Percentiles rank a stretch among this genome's conserved stretches.
Conservation (phyloP, 768 basidiomycete species). For the Boletus sp. region DNA sequence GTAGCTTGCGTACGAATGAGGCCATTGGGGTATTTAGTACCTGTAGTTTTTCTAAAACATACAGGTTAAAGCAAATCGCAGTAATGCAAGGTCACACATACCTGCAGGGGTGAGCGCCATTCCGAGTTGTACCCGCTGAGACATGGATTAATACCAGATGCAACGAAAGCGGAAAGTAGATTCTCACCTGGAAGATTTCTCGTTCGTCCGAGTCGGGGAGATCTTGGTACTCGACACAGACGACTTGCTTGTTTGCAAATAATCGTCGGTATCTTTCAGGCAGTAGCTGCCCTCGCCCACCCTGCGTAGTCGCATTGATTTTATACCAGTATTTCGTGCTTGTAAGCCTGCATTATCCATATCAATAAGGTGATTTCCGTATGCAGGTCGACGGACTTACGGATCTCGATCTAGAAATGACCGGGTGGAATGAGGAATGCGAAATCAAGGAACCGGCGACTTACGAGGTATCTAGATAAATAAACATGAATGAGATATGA, state of each 20-base stretch:
- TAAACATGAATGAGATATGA: constrained; percentile 5
- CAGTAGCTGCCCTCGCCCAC: constrained; percentile 36
- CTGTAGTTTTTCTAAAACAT: constrained; percentile 58
- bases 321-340: constrained; percentile 57
- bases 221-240: constrained; percentile 76
- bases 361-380: neutral
- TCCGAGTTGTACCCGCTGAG: constrained; percentile 72
- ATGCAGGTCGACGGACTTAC: constrained; percentile 34
- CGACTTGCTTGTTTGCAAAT: constrained; percentile 74
- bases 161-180: neutral
- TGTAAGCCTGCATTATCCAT: constrained; percentile 4
- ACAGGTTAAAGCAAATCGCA: neutral
- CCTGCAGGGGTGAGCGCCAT: constrained; percentile 75
- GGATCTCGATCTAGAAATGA: constrained; percentile 39
- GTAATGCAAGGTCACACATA: constrained; percentile 16
- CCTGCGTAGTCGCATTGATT: constrained; percentile 8
- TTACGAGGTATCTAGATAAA: constrained; percentile 54
- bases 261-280: constrained; percentile 55
- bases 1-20: constrained; percentile 56
- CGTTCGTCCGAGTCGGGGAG: constrained; percentile 56
- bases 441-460: constrained; percentile 11
- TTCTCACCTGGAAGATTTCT: constrained; percentile 70
- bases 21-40: constrained; percentile 60
- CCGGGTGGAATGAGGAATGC: neutral
- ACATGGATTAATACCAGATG: neutral